Evolutionary conservation across 352 stramenopile species (phyloP), one percentile per base, ranked within the genome.

Genomic region (Globisporangium takayamanum): DNA sequence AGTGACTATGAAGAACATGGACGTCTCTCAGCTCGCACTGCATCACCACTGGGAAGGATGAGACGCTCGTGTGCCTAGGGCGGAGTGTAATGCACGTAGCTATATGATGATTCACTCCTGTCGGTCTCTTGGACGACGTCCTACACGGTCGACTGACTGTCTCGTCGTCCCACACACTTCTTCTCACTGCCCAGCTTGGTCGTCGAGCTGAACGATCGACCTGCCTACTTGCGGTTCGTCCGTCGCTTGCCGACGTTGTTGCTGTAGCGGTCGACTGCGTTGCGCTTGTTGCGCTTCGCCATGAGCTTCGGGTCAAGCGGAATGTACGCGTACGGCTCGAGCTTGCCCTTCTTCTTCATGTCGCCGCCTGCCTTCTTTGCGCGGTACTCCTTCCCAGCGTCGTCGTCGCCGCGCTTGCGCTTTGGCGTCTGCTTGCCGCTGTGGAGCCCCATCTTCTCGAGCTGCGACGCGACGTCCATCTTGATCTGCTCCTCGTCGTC

Each of bases 321-420:
- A 61, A 99, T 97, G 79, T 98, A 99, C 10, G 96, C 95, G 72
- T 98, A 99, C 54, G 96, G 96, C 68, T 99, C 95, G 33, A 98
- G 91, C 75, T 98, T 98, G 70, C 88, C 90, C 86, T 98, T 98
- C 70, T 96, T 97, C 77, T 96, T 98, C 30, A 98, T 82, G 73
- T 99, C 96, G 53, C 96, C 96, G 25, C 92, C 91, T 18, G 95
- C 93, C 76, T 98, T 99, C 79, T 97, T 98, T 0, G 86, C 85
- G 37, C 94, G 93, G 76, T 98, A 99, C 52, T 96, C 85, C 51
- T 90, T 81, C 44, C 96, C 96, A 55, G 67, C 65, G 39, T 83
- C 69, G 33, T 82, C 76, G 48, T 92, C 85, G 41, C 73, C 76
- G 41, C 80, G 79, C 72, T 90, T 91, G 53, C 76, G 70, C 59